phyloP scores from a whole-genome alignment of 192 early-diverging fungal genomes.

The Hyaloraphidium curvatum region DNA sequence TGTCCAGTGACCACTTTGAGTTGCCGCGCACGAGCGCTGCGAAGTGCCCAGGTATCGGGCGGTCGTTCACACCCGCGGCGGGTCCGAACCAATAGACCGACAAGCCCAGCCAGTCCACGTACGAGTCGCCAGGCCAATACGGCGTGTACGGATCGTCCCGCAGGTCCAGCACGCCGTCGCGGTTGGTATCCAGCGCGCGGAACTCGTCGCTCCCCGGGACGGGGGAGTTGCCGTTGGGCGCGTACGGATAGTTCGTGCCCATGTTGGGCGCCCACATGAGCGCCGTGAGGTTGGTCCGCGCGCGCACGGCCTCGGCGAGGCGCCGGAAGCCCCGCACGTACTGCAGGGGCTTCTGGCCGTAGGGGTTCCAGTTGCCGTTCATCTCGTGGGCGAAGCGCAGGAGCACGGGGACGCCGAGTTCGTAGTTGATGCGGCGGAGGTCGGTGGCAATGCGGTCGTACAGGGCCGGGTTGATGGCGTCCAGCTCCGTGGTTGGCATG shows the following conservation, averaged over 20 bases:
- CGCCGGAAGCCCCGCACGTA: neutral
- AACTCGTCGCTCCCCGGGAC: conserved; percentile 1
- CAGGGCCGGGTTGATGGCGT: neutral
- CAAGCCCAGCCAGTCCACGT: conserved; percentile 20
- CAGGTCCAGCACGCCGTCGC: conserved; percentile 14
- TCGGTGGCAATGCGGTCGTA: neutral
- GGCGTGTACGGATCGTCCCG: conserved; percentile 25
- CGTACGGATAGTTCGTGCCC: neutral
- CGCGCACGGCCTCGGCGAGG: neutral
- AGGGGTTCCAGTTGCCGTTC: conserved; percentile 10
- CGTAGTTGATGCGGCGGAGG: neutral
- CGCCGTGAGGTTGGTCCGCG: conserved; percentile 1
- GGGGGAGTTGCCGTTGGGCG: neutral
- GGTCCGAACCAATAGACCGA: conserved; percentile 8
- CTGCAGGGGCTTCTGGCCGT: neutral
- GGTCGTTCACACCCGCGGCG: too few species aligned
- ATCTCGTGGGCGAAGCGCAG: conserved; percentile 9
- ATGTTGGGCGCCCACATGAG: conserved; percentile 4
- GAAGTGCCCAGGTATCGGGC: too few species aligned
- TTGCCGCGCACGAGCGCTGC: too few species aligned
- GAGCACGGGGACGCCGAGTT: neutral
- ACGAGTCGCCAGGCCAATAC: conserved; percentile 25
- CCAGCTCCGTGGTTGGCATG: neutral
- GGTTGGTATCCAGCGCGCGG: conserved; percentile 23
- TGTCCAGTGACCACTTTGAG: too few species aligned